Percentiles rank a stretch among this genome's conserved stretches.
Evolutionary conservation across 495 filamentous ascomycete species (phyloP).

Genomic region (Aspergillus taichungensis): DNA sequence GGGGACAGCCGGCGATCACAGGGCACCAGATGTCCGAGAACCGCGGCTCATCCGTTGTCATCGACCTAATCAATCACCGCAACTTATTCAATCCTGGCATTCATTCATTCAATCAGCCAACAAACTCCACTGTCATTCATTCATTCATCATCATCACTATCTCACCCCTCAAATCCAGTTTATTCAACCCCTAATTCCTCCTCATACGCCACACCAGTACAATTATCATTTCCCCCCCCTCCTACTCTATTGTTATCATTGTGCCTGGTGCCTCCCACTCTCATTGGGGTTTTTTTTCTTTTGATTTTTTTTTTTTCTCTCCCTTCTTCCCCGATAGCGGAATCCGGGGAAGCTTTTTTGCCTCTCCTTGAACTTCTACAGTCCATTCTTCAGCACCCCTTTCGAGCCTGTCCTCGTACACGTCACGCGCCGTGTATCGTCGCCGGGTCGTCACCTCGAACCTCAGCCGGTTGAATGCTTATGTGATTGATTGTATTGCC

Average conservation of each 20-base stretch:
- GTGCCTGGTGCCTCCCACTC: constrained; percentile 2
- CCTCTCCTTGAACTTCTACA: background rate
- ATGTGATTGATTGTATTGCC: no score
- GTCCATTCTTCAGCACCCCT: background rate
- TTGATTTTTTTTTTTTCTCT: no score
- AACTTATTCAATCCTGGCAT: no score
- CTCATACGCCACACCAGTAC: no score
- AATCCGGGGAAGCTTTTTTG: constrained; percentile 7
- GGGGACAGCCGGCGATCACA: constrained; percentile 12
- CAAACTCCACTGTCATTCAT: background rate
- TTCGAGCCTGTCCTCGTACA: background rate
- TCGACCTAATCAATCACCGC: background rate
- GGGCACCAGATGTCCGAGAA: constrained; percentile 26
- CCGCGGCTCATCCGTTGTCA: constrained; percentile 23
- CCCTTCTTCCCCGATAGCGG: background rate
- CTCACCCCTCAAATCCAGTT: no score
- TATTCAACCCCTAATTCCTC: background rate
- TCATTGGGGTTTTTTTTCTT: background rate
- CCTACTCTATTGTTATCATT: background rate
- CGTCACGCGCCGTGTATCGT: background rate
- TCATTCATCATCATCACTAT: constrained; percentile 1
- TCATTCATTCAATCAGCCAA: constrained; percentile 2
- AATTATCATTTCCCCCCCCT: background rate
- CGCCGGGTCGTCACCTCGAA: background rate
- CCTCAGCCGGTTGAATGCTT: no score